Evolutionary conservation across 2,329 filamentous ascomycete genomes (phyloP).

Genomic region (Neurospora crassa): DNA sequence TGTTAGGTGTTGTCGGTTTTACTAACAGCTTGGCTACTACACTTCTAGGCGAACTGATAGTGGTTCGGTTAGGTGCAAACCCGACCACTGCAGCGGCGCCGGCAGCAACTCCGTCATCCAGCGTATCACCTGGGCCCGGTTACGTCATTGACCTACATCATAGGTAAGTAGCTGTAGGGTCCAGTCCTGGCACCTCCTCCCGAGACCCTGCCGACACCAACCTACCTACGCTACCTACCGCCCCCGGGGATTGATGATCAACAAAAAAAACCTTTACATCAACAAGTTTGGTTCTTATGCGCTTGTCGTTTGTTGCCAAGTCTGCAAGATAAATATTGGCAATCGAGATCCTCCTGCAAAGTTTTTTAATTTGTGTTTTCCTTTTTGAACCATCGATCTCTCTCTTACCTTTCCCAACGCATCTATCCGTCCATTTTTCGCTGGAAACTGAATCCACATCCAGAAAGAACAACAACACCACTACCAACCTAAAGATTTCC

Average conservation of each 20-base stretch:
- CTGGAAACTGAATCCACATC: not conserved
- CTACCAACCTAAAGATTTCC: not conserved
- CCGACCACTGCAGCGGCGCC: no score
- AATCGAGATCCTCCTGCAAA: not conserved
- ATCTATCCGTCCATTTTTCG: not conserved
- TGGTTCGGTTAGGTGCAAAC: not conserved
- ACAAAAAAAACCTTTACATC: not conserved
- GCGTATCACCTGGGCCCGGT: not conserved
- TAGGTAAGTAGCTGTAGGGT: not conserved
- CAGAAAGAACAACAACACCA: not conserved
- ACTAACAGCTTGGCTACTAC: not conserved
- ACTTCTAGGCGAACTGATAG: not conserved
- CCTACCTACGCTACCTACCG: no score
- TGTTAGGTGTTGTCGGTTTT: not conserved
- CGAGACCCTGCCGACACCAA: no score
- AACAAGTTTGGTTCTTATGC: not conserved
- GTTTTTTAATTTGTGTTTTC: no score
- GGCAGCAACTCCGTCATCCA: not conserved
- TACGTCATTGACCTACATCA: slow-evolving; percentile 10
- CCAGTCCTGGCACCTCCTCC: not conserved
- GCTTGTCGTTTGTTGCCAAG: not conserved
- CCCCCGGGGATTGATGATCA: not conserved
- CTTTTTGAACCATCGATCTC: no score
- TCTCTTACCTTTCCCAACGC: not conserved
- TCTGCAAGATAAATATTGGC: not conserved